Base-by-base conservation (phyloP, 116 monocot genomes). In the Cymodocea nodosa region DNA sequence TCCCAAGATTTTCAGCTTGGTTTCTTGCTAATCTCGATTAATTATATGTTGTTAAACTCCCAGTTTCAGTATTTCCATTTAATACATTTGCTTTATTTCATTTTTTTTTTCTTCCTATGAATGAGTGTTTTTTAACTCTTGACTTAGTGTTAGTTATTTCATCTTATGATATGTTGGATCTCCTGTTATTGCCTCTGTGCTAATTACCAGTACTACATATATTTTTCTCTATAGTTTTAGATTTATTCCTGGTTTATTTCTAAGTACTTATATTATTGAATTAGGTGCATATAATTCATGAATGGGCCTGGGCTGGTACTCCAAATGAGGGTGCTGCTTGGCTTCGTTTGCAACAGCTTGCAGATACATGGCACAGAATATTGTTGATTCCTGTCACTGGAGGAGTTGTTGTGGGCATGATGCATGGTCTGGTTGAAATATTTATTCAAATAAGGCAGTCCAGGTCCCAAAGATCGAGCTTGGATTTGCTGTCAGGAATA, bases 301-400 rank as follows among this genome's bases (percentile, higher is more conserved):
- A 98, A 81, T 92, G 88, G 98, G 98, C 98, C n/a, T 98, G 98
- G 98, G 98, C 98, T 56, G 98, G 98, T 60, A 98, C 98, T 19
- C 98, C 98, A 49, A 92, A 89, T 52, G 98, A 98, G 71, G 98
- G 92, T 73, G 98, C 92, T 70, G 82, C 98, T 40, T 98, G 92
- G 91, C 92, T 98, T 15, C 92, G 92, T 36, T 71, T 98, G 59
- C 98, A 98, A 62, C 78, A 82, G 50, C 70, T 98, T 34, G 82
- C 84, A 59, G 92, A 92, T 74, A 98, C 98, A 58, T 98, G 98
- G 98, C 92, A 98, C 62, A 82, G 98, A 64, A 89, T 98, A 73
- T 69, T 98, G 40, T 74, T 98, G 54, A 89, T 98, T 66, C 89
- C 98, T 14, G 92, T 98, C 6, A 98, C 98, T 56, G 98, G 98